phyloP scores from a whole-genome alignment of 257 asterid genomes.

The Paraleonurus japonicus region DNA sequence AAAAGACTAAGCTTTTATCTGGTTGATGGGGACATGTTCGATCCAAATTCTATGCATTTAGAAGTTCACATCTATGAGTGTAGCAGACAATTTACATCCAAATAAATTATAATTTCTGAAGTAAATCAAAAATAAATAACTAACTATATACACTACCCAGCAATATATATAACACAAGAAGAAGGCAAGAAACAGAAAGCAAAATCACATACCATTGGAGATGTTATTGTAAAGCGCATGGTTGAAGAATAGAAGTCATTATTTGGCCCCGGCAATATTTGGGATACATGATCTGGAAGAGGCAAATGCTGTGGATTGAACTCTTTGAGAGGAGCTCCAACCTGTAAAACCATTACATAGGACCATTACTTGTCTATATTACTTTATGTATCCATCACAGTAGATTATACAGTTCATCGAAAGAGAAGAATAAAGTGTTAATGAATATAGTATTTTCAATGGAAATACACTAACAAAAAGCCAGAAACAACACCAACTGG shows the following conservation, averaged over 20 bases:
- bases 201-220: slow-evolving; percentile 72
- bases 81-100: neutral
- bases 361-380: neutral
- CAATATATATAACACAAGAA: neutral
- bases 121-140: neutral
- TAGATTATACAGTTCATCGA: neutral
- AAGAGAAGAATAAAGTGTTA: neutral
- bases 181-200: slow-evolving; percentile 7
- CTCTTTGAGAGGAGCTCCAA: slow-evolving; percentile 59
- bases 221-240: slow-evolving; percentile 82
- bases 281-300: slow-evolving; percentile 84
- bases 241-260: slow-evolving; percentile 82
- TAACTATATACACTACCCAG: neutral
- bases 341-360: slow-evolving; percentile 41
- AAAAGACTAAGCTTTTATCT: neutral
- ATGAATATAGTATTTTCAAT: neutral
- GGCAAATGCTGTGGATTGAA: slow-evolving; percentile 65
- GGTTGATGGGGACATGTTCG: neutral
- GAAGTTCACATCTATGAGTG: slow-evolving; percentile 4
- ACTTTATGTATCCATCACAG: neutral
- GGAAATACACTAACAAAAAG: neutral
- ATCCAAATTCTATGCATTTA: neutral
- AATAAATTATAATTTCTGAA: neutral
- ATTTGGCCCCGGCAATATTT: slow-evolving; percentile 84
- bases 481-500: slow-evolving; percentile 15